Conservation (phyloP, 116 monocot species). For the Trichopus zeylanicus region DNA sequence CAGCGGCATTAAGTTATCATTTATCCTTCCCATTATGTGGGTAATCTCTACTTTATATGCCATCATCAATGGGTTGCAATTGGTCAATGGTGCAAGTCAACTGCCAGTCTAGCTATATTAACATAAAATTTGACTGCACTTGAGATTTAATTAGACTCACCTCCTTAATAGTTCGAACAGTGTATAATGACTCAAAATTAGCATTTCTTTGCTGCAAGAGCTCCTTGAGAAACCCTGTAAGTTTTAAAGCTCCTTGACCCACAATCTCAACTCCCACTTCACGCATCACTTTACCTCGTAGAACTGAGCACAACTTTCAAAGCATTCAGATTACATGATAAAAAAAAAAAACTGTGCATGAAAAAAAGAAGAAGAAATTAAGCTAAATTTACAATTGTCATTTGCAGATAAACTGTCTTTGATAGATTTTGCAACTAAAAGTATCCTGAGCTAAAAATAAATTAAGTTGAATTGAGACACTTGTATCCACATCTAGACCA, state of each 20-base stretch:
- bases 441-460: too few species aligned
- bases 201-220: slow-evolving; percentile 73
- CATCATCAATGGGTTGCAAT: background rate
- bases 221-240: slow-evolving; percentile 80
- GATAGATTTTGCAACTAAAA: too few species aligned
- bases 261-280: slow-evolving; percentile 83
- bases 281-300: slow-evolving; percentile 72
- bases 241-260: slow-evolving; percentile 69
- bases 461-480: too few species aligned
- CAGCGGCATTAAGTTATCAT: background rate
- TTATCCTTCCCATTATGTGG: background rate
- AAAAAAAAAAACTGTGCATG: too few species aligned
- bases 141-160: slow-evolving; percentile 18
- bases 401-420: too few species aligned
- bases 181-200: slow-evolving; percentile 73
- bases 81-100: background rate
- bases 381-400: too few species aligned
- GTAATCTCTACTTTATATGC: background rate
- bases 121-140: too few species aligned
- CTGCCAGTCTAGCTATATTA: background rate
- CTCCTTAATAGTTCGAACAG: slow-evolving; percentile 87
- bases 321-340: background rate
- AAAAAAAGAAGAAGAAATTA: too few species aligned
- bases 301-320: slow-evolving; percentile 34
- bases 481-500: too few species aligned